These are phyloP conservation scores for Lolium multiflorum DNA, from an alignment of 176 grass and related monocot species.

Conservation along the genomic window DNA sequence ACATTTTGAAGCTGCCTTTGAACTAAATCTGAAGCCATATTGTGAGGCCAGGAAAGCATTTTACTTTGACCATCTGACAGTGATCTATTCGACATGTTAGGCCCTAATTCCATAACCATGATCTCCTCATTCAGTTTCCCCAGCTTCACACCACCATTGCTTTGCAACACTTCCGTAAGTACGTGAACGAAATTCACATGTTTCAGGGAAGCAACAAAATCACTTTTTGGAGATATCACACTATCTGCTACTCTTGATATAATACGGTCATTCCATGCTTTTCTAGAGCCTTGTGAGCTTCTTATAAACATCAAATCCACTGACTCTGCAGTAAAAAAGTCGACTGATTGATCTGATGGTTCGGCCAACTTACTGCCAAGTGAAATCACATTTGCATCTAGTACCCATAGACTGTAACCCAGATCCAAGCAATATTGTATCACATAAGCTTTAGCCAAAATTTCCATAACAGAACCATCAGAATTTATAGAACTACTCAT, in stretches of 20 bases:
- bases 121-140: conserved; percentile 58
- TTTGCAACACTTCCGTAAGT: conserved; percentile 50
- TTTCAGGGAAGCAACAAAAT: conserved; percentile 28
- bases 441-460: conserved; percentile 65
- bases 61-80: conserved; percentile 40
- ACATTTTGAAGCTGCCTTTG: conserved; percentile 62
- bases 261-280: conserved; percentile 62
- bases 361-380: conserved; percentile 51
- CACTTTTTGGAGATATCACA: conserved; percentile 34
- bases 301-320: conserved; percentile 70
- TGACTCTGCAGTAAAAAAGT: conserved; percentile 61
- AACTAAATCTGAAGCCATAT: conserved; percentile 56
- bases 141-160: conserved; percentile 41
- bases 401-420: conserved; percentile 81
- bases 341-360: conserved; percentile 63
- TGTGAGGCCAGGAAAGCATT: conserved; percentile 64
- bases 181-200: conserved; percentile 52
- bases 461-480: conserved; percentile 54
- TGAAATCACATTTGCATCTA: conserved; percentile 83
- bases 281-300: conserved; percentile 60
- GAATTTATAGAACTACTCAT: conserved; percentile 36
- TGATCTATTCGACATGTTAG: conserved; percentile 43
- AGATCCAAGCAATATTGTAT: conserved; percentile 75
- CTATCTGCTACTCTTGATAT: conserved; percentile 49
- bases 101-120: conserved; percentile 52